Percentiles rank a stretch among this genome's conserved stretches.
Evolutionary conservation across 2,329 filamentous ascomycete genomes (phyloP).

Genomic region (Arthroderma uncinatum): DNA sequence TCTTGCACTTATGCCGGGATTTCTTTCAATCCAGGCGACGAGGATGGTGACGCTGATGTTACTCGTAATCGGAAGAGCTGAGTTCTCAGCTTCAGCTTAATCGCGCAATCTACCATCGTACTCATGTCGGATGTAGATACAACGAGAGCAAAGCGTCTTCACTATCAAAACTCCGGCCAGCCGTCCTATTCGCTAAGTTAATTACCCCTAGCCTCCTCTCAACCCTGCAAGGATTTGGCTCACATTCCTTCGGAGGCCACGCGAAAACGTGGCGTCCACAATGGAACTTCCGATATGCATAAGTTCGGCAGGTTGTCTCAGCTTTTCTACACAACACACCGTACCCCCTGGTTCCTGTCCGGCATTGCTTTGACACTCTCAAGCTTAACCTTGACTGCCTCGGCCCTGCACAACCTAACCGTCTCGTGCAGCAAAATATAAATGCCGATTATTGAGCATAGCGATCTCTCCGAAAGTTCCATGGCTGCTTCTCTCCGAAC

Average conservation of each 20-base stretch:
- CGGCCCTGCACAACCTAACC: background rate
- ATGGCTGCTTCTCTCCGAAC: background rate
- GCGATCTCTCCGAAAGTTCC: background rate
- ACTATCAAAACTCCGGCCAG: background rate
- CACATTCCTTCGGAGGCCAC: background rate
- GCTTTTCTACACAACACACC: background rate
- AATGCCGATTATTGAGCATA: background rate
- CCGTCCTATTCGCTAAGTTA: background rate
- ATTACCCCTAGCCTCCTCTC: background rate
- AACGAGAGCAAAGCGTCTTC: background rate
- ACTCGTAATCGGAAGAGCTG: background rate
- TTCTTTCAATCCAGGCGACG: too few species aligned
- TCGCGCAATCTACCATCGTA: background rate
- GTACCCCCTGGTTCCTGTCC: background rate
- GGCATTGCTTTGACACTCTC: too few species aligned
- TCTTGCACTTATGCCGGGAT: too few species aligned
- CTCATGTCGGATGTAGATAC: background rate
- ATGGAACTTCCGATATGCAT: background rate
- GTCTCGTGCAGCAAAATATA: background rate
- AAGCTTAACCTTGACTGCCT: too few species aligned
- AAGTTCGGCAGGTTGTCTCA: background rate
- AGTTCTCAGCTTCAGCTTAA: background rate
- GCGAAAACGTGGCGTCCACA: background rate
- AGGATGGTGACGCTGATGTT: background rate
- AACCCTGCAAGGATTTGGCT: background rate